These are phyloP conservation scores for Escovopsis sp. DNA, from an alignment of 2,329 filamentous ascomycete genomes.

Conservation along the genomic window DNA sequence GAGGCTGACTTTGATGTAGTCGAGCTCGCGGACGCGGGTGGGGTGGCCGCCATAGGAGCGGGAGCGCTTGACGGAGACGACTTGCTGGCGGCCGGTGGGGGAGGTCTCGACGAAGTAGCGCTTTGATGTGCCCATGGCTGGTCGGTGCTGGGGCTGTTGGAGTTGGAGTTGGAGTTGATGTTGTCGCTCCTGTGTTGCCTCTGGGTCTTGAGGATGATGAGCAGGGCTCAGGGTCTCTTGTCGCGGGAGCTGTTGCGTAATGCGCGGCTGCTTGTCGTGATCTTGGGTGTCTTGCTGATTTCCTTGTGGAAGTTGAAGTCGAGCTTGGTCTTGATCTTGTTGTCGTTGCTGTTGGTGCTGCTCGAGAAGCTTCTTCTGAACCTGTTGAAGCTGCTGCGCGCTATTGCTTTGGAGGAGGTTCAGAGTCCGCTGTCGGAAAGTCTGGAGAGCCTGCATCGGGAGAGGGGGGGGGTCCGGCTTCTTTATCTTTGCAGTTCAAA, in stretches of 20 bases:
- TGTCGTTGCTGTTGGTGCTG: background rate
- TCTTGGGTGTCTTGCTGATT: too few species aligned
- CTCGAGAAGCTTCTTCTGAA: too few species aligned
- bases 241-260: too few species aligned
- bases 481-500: background rate
- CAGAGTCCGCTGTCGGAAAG: background rate
- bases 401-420: background rate
- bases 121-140: slow-evolving; percentile 16
- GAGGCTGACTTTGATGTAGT: slow-evolving; percentile 20
- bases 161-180: too few species aligned
- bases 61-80: slow-evolving; percentile 25
- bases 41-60: slow-evolving; percentile 19
- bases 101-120: slow-evolving; percentile 22
- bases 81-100: slow-evolving; percentile 19
- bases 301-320: too few species aligned
- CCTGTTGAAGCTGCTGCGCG: background rate
- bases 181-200: too few species aligned
- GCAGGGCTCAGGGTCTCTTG: too few species aligned
- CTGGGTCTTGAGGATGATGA: background rate
- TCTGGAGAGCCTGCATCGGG: background rate
- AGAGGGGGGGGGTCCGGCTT: too few species aligned
- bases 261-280: too few species aligned
- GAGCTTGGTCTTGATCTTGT: too few species aligned
- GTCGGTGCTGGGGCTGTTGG: slow-evolving; percentile 2
- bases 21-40: slow-evolving; percentile 16